Base-by-base conservation (phyloP, 2,329 filamentous ascomycete genomes). In the Xylaria sp. region DNA sequence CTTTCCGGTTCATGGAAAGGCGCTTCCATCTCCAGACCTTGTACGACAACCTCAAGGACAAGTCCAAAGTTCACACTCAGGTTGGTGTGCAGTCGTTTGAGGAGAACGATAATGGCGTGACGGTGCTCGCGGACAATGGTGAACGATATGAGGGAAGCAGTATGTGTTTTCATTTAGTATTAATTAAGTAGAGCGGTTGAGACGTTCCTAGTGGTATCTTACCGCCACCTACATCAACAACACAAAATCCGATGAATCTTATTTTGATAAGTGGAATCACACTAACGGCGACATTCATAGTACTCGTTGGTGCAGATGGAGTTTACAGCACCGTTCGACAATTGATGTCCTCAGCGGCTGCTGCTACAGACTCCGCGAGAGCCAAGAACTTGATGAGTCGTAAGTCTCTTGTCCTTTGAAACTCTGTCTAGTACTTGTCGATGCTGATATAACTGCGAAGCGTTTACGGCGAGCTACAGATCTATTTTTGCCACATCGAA, bases 241-340 rank as follows among this genome's bases (percentile, higher is more conserved):
- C n/a, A n/a, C n/a, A n/a, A n/a, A n/a, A n/a, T n/a, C n/a, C n/a
- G n/a, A n/a, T n/a, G n/a, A n/a, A n/a, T n/a, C n/a, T n/a, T n/a
- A n/a, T n/a, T n/a, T n/a, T n/a, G n/a, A n/a, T n/a, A n/a, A n/a
- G n/a, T n/a, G n/a, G n/a, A n/a, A n/a, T n/a, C n/a, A n/a, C n/a
- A n/a, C n/a, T n/a, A n/a, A n/a, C n/a, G n/a, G 15, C 5, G 2
- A 27, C 17, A 22, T 33, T 10, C 6, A 5, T 56, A 62, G 60
- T 73, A 11, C 59, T 73, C 1, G 42, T 73, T 15, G 69, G 55
- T 5, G 66, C 71, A 5, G 67, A 72, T 39, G 67, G 70, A 5
- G 55, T 69, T 38, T 59, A 72, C 44, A 73, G 69, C 42, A 66
- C 59, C 13, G 39, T 72, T 17, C 62, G 69, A 22, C 22, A 33